phyloP scores from a whole-genome alignment of 768 basidiomycete genomes.

The Panus rudis region DNA sequence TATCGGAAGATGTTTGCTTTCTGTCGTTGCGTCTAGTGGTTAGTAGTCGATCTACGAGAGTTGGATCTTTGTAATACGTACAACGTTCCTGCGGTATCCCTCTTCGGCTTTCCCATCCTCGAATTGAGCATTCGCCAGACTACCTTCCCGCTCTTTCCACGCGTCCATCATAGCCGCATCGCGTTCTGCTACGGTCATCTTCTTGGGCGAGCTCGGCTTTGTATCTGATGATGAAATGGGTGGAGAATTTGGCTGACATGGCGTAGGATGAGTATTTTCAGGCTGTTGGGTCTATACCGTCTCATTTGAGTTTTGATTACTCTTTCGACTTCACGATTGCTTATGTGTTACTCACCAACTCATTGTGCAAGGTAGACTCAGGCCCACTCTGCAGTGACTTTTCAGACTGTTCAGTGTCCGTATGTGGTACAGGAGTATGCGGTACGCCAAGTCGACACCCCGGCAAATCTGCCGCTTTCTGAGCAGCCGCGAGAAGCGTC shows the following conservation, averaged over 20 bases:
- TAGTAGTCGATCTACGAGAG: not conserved
- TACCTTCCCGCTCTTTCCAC: conserved; percentile 16
- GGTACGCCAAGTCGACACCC: no score
- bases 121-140: conserved; percentile 15
- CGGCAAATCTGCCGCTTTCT: no score
- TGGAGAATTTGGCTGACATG: no score
- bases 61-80: not conserved
- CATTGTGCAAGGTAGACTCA: no score
- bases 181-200: conserved; percentile 15
- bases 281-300: not conserved
- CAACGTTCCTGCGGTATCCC: conserved; percentile 14
- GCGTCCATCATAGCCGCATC: conserved; percentile 13
- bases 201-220: not conserved
- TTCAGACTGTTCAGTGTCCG: no score
- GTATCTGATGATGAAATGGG: no score
- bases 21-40: not conserved
- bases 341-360: no score
- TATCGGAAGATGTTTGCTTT: conserved; percentile 18
- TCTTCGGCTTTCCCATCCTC: conserved; percentile 13
- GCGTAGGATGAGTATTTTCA: not conserved
- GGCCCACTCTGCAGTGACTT: no score
- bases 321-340: not conserved
- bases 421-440: no score
- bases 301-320: not conserved
- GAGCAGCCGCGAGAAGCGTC: no score